A percentile compares a stretch with the other conserved stretches of the same genome.
phyloP scores from a whole-genome alignment of 2,329 filamentous ascomycete species.

The Neocatenulostroma microsporum region DNA sequence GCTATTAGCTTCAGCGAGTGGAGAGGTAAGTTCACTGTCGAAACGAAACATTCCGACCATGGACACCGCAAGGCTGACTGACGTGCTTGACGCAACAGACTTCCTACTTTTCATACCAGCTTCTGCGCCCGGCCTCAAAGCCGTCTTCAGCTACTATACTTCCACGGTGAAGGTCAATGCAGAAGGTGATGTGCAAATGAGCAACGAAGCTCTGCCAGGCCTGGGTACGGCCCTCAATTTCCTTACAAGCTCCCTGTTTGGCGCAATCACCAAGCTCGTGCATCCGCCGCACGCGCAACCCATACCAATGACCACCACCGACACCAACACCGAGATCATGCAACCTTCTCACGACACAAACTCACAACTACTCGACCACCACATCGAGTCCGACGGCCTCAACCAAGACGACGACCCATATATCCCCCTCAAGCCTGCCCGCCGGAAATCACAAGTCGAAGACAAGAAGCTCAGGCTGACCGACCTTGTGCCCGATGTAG shows the following conservation, averaged over 20 bases:
- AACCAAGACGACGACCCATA: slow-evolving; percentile 24
- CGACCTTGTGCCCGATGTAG: slow-evolving; percentile 68
- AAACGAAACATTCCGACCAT: too few relatives aligned
- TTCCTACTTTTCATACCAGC: slow-evolving; percentile 84
- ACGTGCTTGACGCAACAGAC: slow-evolving; percentile 56
- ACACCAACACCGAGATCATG: background rate
- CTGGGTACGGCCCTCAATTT: slow-evolving; percentile 72
- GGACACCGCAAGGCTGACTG: too few relatives aligned
- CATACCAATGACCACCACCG: background rate
- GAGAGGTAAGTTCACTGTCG: slow-evolving; percentile 66
- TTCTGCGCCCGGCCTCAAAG: slow-evolving; percentile 62
- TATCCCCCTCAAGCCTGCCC: slow-evolving; percentile 28
- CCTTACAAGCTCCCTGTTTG: slow-evolving; percentile 66
- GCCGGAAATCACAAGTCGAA: slow-evolving; percentile 27
- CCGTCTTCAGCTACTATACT: slow-evolving; percentile 84
- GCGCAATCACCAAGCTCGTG: slow-evolving; percentile 57
- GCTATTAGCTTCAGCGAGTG: slow-evolving; percentile 88
- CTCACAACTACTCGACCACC: slow-evolving; percentile 8
- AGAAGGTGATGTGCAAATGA: slow-evolving; percentile 89
- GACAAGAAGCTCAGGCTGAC: slow-evolving; percentile 45
- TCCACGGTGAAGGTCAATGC: slow-evolving; percentile 81
- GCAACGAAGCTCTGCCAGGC: slow-evolving; percentile 83
- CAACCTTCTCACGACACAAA: too few relatives aligned
- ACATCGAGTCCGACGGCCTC: slow-evolving; percentile 9
- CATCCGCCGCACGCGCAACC: slow-evolving; percentile 3